Base-by-base conservation (phyloP, 345 rosid genomes). In the Moringa oleifera region DNA sequence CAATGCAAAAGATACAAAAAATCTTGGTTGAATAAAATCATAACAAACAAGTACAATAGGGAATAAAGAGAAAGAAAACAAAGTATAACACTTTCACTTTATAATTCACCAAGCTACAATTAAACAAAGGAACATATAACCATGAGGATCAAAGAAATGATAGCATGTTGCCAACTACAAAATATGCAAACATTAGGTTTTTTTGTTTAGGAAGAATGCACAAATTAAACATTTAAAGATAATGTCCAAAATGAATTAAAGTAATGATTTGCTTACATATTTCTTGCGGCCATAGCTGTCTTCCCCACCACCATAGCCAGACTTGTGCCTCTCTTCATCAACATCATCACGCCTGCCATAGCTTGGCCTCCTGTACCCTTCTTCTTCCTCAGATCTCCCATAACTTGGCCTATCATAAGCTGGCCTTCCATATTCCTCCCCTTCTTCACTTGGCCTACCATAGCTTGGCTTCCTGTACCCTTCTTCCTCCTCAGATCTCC, bases 201-300 rank as follows among this genome's bases (percentile, higher is more conserved):
- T 28, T n/a, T n/a, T n/a, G n/a, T n/a, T n/a, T n/a, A n/a, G n/a
- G n/a, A n/a, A n/a, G n/a, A n/a, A n/a, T n/a, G n/a, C n/a, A n/a
- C n/a, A n/a, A n/a, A n/a, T n/a, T n/a, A n/a, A n/a, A n/a, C n/a
- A n/a, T n/a, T n/a, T n/a, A n/a, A n/a, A n/a, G n/a, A n/a, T n/a
- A n/a, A n/a, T n/a, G n/a, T n/a, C n/a, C n/a, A n/a, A 28, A 28
- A 33, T 3, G 46, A 36, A 11, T 10, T 9, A 49, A 24, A 53
- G 47, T 36, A 15, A 51, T 47, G 18, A 53, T 5, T 2, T 18
- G 72, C 86, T 85, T 54, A 94, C 99, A 76, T 94, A 74, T 80
- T 87, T 88, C 84, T 88, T 90, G 80, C 96, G 91, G 54, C 92
- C 90, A 68, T 81, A 79, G 74, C 81, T 68, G 65, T 81, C 86